phyloP scores from a whole-genome alignment of 2,329 filamentous ascomycete genomes.

The Cyphellophora europaea region DNA sequence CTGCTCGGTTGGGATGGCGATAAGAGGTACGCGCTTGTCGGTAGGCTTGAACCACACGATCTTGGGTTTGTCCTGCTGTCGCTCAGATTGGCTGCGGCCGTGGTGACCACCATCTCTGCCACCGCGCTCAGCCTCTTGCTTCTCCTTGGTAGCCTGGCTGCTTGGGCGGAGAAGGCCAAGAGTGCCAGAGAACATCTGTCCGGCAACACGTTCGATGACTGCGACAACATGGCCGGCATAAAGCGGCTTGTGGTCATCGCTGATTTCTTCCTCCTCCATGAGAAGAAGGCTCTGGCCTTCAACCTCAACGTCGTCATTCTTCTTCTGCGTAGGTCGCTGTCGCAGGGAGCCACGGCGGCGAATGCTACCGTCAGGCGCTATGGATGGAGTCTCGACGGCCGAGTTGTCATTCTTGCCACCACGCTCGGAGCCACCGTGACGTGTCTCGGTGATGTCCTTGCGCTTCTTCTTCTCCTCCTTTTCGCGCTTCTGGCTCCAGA shows the following conservation, averaged over 20 bases:
- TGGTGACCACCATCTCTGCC: conserved; percentile 75
- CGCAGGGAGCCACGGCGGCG: conserved; percentile 88
- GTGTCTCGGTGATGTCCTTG: conserved; percentile 93
- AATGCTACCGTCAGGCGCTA: conserved; percentile 68
- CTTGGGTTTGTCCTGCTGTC: conserved; percentile 93
- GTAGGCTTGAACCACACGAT: conserved; percentile 99
- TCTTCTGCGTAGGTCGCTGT: conserved; percentile 97
- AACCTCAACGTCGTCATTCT: conserved; percentile 98
- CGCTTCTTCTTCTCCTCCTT: conserved; percentile 99
- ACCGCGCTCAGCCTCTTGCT: conserved; percentile 92
- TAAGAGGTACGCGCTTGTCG: conserved; percentile 94
- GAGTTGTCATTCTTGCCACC: conserved; percentile 42
- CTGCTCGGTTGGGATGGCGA: conserved; percentile 96
- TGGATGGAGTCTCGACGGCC: conserved; percentile 53
- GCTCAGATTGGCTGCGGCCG: conserved; percentile 65
- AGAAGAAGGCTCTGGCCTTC: conserved; percentile 94
- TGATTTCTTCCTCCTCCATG: conserved; percentile 98
- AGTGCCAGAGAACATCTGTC: conserved; percentile 98
- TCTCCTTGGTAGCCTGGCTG: conserved; percentile 98
- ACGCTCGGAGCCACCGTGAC: conserved; percentile 59
- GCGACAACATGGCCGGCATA: conserved; percentile 97
- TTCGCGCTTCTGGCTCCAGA: conserved; percentile 97
- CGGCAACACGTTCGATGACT: conserved; percentile 91
- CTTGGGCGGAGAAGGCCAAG: conserved; percentile 88
- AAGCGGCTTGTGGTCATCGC: conserved; percentile 92